phyloP scores from a whole-genome alignment of 129 eudicot species.

The Daucus carota region DNA sequence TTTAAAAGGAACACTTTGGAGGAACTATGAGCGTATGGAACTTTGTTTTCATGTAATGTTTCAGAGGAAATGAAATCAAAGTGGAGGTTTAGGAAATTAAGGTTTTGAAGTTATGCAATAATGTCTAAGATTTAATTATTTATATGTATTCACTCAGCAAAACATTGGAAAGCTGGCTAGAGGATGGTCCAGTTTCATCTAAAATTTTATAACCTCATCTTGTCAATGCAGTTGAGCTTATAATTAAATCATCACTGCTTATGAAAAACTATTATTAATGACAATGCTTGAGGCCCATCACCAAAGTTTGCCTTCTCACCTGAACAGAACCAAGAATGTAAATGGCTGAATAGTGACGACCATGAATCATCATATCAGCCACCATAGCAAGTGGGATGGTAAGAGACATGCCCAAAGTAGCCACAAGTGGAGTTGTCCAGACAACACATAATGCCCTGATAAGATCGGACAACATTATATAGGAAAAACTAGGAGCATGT shows the following conservation, averaged over 20 bases:
- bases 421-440: constrained; percentile 98
- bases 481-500: background rate
- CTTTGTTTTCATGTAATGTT: background rate
- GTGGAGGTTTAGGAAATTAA: background rate
- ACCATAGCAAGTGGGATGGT: constrained; percentile 98
- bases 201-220: background rate
- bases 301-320: constrained; percentile 31
- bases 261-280: background rate
- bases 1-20: background rate
- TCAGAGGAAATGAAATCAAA: background rate
- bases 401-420: constrained; percentile 96
- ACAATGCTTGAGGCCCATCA: background rate
- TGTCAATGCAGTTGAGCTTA: background rate
- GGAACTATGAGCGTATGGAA: background rate
- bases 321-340: constrained; percentile 89
- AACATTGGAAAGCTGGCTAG: background rate
- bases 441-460: constrained; percentile 96
- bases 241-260: background rate
- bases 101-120: background rate
- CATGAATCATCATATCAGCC: constrained; percentile 97
- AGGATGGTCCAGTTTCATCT: background rate
- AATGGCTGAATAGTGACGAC: constrained; percentile 93
- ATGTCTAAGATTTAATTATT: background rate
- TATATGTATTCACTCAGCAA: background rate
- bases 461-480: constrained; percentile 8